Base-by-base conservation (phyloP, 1,284 basidiomycete species). In the Meripilus lineatus region DNA sequence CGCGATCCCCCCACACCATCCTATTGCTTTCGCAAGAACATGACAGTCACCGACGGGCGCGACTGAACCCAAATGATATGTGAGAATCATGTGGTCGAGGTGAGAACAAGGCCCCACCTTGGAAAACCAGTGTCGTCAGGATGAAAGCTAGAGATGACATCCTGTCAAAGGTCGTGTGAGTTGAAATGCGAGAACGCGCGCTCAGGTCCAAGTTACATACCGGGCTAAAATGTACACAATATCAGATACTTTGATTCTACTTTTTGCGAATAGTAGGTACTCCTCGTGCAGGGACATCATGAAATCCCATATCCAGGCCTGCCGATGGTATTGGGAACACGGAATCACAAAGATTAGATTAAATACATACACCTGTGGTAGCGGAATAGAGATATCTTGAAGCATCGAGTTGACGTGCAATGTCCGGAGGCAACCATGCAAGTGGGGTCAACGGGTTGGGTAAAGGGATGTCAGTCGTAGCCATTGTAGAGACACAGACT, bases 391-490 rank as follows among this genome's bases (percentile, higher is more conserved):
- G 33, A 39, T 50, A 52, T n/a, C 48, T 36, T 4, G 50, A 44
- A 4, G 48, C 48, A 30, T 52, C 48, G 5, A 50, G 32, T 33
- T 52, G 50, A n/a, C 14, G 21, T 2, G 50, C 50, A 28, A 47
- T 32, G 17, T 25, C 25, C n/a, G 48, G 45, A 5, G 50, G 48
- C n/a, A 52, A 41, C 32, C 36, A 52, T n/a, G 50, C 50, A 21
- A 50, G 30, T 20, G 50, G 45, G 11, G 50, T 52, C 13, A 48
- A 21, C 2, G 45, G 48, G 25, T 52, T 52, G n/a, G 42, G 42
- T 4, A 44, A 26, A n/a, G n/a, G n/a, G n/a, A n/a, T n/a, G n/a
- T n/a, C n/a, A 18, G 22, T 24, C 14, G 42, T 24, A 6, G 25
- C 22, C 38, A 32, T 18, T 33, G n/a, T 22, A 38, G 42, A 30